phyloP scores from a whole-genome alignment of 371 early-diverging fungal species.

The Mortierella sp. region DNA sequence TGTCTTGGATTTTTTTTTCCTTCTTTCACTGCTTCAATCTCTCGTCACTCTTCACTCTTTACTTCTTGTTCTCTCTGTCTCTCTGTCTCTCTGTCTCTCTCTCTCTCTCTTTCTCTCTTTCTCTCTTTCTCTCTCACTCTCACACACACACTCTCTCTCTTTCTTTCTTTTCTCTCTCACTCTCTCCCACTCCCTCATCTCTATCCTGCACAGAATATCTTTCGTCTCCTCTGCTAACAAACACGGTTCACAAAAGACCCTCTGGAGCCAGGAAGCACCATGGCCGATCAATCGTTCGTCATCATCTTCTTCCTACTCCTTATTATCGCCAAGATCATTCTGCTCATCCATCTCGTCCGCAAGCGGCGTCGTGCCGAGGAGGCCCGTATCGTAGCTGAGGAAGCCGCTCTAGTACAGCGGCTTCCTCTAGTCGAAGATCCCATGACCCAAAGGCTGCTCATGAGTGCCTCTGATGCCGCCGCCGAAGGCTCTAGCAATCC shows the following conservation, averaged over 20 bases:
- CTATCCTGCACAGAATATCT: background rate
- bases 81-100: background rate
- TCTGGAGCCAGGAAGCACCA: too few relatives aligned
- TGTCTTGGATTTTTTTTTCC: background rate
- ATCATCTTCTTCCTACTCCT: constrained; percentile 8
- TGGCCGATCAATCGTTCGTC: background rate
- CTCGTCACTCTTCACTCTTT: too few relatives aligned
- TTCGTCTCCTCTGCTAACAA: background rate
- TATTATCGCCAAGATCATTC: background rate
- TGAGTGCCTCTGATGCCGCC: background rate
- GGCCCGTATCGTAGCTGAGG: background rate
- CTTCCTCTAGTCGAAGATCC: constrained; percentile 16
- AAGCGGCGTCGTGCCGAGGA: background rate
- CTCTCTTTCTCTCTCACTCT: background rate
- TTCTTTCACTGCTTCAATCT: background rate
- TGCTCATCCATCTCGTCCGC: constrained; percentile 6
- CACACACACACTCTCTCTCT: constrained; percentile 1
- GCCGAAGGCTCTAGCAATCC: background rate
- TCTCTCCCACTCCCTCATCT: background rate
- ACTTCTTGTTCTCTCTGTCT: background rate
- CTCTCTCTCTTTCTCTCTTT: background rate
- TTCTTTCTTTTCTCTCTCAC: constrained; percentile 1
- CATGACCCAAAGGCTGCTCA: constrained; percentile 18
- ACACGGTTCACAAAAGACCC: background rate
- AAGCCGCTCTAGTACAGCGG: background rate